A percentile compares a stretch with the other conserved stretches of the same genome.
phyloP scores from a whole-genome alignment of 2,329 filamentous ascomycete genomes.

The Aureobasidium sp. region DNA sequence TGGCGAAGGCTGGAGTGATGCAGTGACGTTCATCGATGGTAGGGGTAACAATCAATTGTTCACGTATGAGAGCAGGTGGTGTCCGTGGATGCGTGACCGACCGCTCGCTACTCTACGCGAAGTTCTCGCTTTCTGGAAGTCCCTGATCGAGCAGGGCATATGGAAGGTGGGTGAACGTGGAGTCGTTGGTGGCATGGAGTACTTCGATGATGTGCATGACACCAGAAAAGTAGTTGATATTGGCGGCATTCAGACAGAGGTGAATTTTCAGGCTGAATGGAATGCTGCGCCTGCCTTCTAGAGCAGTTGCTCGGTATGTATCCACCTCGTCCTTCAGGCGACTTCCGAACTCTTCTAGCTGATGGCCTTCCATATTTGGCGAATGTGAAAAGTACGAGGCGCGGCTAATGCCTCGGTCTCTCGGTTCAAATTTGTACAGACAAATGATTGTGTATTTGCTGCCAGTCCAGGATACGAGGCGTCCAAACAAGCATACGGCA shows the following conservation, averaged over 20 bases:
- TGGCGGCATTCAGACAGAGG: background rate
- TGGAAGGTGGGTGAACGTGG: conserved; percentile 59
- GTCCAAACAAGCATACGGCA: background rate
- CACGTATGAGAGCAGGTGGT: background rate
- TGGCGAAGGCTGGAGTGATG: background rate
- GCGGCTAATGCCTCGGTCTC: background rate
- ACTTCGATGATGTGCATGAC: background rate
- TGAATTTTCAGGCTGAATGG: background rate
- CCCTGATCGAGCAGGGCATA: background rate
- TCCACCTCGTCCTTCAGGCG: background rate
- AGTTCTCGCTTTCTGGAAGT: background rate
- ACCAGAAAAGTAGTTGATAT: conserved; percentile 28
- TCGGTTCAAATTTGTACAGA: background rate
- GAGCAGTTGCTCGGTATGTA: no score
- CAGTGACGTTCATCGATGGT: background rate
- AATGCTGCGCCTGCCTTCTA: background rate
- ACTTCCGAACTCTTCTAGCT: background rate
- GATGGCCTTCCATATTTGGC: background rate
- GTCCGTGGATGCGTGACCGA: background rate
- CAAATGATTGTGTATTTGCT: background rate
- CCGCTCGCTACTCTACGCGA: background rate
- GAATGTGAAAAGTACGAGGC: background rate
- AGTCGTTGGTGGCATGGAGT: conserved; percentile 70
- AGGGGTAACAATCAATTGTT: background rate
- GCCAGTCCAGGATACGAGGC: background rate